A percentile compares a stretch with the other conserved stretches of the same genome.
Conservation (phyloP, 805 yeast species). For the Barnettozyma sucrosica region DNA sequence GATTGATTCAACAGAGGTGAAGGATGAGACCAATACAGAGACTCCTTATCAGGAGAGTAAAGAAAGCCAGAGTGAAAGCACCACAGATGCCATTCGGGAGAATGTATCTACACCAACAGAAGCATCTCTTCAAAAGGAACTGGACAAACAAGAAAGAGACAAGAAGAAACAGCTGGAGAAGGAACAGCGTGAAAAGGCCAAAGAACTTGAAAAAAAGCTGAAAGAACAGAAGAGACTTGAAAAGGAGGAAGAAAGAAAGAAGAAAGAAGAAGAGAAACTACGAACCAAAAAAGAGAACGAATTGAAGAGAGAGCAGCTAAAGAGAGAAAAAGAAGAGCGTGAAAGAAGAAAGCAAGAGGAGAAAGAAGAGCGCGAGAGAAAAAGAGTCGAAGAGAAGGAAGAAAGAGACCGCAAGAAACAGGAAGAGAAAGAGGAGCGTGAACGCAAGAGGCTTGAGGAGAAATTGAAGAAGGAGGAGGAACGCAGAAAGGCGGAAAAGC, state of each 20-base stretch:
- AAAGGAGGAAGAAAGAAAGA: slow-evolving; percentile 5
- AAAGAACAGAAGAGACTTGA: slow-evolving; percentile 20
- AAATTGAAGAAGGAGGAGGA: slow-evolving; percentile 26
- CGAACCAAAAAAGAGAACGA: slow-evolving; percentile 31
- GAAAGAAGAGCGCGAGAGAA: slow-evolving; percentile 23
- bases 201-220: slow-evolving; percentile 30
- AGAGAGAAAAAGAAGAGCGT: slow-evolving; percentile 23
- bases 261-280: slow-evolving; percentile 25
- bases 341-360: slow-evolving; percentile 18
- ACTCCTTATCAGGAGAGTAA: neutral
- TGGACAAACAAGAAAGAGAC: slow-evolving; percentile 9
- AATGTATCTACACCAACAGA: neutral
- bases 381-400: slow-evolving; percentile 20
- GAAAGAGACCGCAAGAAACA: slow-evolving; percentile 11
- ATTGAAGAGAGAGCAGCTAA: slow-evolving; percentile 25
- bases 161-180: slow-evolving; percentile 11
- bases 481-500: slow-evolving; percentile 29
- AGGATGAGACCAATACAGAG: neutral
- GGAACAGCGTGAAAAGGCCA: slow-evolving; percentile 16
- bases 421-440: slow-evolving; percentile 17
- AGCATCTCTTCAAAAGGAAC: neutral
- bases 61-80: too few relatives aligned
- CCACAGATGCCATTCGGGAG: neutral
- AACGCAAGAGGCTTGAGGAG: slow-evolving; percentile 22
- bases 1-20: neutral